Evolutionary conservation across 2,329 filamentous ascomycete genomes (phyloP), one percentile per base, ranked within the genome.

Genomic region (Ophiostoma sp.): DNA sequence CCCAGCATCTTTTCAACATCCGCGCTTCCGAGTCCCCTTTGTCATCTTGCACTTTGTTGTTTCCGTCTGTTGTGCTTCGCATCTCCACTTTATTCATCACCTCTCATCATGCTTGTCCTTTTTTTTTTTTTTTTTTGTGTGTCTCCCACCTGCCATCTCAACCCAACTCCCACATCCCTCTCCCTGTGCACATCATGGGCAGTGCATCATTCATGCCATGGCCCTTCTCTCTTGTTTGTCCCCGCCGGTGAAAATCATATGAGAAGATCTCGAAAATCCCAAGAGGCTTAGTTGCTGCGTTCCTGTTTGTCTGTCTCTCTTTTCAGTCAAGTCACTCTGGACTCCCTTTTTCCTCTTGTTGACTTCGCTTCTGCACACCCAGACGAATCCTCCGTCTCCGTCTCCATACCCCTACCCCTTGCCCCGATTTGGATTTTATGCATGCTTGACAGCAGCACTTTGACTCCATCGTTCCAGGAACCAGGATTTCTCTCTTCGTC

Each of bases 281-380:
- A 59, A 69, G 71, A 72, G 63, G 71, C 71, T 69, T 72, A 6
- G 50, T 22, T 68, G 5, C 31, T 33, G 4, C 12, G 11, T 50
- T 42, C 19, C 19, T 4, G 8, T 15, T 15, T 7, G 25, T 17
- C n/a, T 48, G n/a, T 11, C 33, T 69, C 66, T 19, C 28, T 28
- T 39, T 48, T 36, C 33, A 36, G 33, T 8, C 42, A 17, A 48
- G 42, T 19, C 42, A 48, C 50, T 52, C 50, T 7, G n/a, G 7
- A 2, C 22, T 55, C 50, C 50, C 50, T 55, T 48, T 55, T 17
- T 36, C 57, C 25, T 48, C 25, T 45, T 19, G 36, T 45, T 45
- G 11, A 39, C 45, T 15, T 28, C 48, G 33, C 70, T 42, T 55
- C 15, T 57, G 12, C 15, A 11, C n/a, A 28, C 36, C 31, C 69